These are phyloP conservation scores for Aspergillus phoenicis DNA, from an alignment of 2,329 filamentous ascomycete genomes.

Conservation along the genomic window DNA sequence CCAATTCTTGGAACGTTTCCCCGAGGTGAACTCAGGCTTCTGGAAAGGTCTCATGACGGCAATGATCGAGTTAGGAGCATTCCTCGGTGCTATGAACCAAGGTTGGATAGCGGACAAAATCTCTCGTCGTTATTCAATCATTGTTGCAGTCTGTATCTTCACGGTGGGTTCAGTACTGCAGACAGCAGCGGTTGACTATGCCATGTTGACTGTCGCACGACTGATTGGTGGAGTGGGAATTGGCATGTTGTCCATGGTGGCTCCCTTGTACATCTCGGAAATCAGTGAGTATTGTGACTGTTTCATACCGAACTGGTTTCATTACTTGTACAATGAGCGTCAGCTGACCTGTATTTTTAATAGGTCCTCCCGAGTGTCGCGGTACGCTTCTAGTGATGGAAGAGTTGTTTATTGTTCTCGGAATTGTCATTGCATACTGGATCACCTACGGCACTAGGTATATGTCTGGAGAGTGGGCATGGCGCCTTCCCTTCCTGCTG, in stretches of 20 bases:
- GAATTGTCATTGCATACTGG: slow-evolving; percentile 48
- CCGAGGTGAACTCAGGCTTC: slow-evolving; percentile 46
- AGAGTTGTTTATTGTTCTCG: slow-evolving; percentile 46
- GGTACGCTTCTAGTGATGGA: slow-evolving; percentile 49
- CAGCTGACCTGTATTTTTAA: neutral
- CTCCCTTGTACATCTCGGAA: slow-evolving; percentile 57
- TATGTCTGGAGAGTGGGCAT: slow-evolving; percentile 51
- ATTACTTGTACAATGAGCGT: neutral
- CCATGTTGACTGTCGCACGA: slow-evolving; percentile 55
- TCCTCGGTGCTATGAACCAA: slow-evolving; percentile 50
- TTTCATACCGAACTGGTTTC: neutral
- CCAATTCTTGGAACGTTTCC: slow-evolving; percentile 52
- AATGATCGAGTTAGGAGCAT: slow-evolving; percentile 58
- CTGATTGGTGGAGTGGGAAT: slow-evolving; percentile 56
- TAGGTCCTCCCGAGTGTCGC: slow-evolving; percentile 50
- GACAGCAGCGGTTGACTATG: slow-evolving; percentile 53
- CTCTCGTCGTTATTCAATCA: slow-evolving; percentile 55
- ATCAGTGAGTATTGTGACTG: slow-evolving; percentile 37
- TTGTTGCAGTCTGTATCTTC: slow-evolving; percentile 56
- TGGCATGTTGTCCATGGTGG: slow-evolving; percentile 54
- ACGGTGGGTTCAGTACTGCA: slow-evolving; percentile 55
- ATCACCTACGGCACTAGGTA: slow-evolving; percentile 48
- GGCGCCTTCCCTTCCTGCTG: slow-evolving; percentile 52
- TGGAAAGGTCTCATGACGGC: slow-evolving; percentile 55
- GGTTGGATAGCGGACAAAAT: slow-evolving; percentile 57